Evolutionary conservation across 164 flowering plant species (phyloP), one percentile per base, ranked within the genome.

Genomic region (Stephania japonica): DNA sequence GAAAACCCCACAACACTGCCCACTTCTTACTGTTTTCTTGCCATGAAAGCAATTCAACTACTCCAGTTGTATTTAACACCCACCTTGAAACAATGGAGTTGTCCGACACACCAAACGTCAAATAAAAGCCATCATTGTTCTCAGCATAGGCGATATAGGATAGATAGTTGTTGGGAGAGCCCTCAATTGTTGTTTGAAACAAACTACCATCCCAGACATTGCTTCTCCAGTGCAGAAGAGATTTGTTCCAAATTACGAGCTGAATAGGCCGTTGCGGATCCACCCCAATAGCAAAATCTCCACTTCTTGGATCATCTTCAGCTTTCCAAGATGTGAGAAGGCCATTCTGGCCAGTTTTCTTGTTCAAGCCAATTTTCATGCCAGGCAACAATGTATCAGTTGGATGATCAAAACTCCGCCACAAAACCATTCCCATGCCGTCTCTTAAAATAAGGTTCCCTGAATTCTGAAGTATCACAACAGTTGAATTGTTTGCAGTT

Each of bases 371-470:
- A 7, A 85, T 10, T 63, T 53, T 80, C 80, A 80, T 80, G 4
- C 42, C 47, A 14, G 67, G 75, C 69, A 78, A 19, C 2, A 70
- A 9, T 72, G 72, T 21, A 41, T 82, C 80, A 12, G 76, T 13
- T 4, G 56, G 70, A 26, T 43, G 9, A n/a, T 68, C 47, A 16
- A 68, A 67, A n/a, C 70, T 42, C 44, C 18, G 24, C 70, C 70
- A 67, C 23, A 67, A n/a, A 41, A 19, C 6, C 14, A 10, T 12
- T 13, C 62, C 77, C 3, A 8, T 13, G 1, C 70, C 81, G 65
- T 32, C 38, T 32, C 38, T 32, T 32, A 86, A 25, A 5, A 84
- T 80, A 19, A 86, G 49, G 70, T 84, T 80, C 13, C 87, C 85
- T 0, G 82, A 66, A 56, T 82, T 82, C 9, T 63, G 38, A 5